Conservation (phyloP, 768 basidiomycete species). For the Tylopilus vinaceipallidus region DNA sequence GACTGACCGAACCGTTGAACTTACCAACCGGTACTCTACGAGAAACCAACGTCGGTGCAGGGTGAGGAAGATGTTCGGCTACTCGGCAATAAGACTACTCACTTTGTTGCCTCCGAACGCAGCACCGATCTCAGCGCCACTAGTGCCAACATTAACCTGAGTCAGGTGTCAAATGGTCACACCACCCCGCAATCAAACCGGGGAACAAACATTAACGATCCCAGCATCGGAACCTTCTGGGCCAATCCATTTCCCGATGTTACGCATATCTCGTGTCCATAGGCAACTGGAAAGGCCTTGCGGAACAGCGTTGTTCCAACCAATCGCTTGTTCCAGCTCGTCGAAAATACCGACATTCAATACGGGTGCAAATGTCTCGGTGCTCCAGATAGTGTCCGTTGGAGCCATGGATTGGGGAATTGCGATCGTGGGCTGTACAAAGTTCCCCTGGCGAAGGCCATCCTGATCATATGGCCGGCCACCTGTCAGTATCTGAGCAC, state of each 20-base stretch:
- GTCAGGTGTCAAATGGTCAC: constrained; percentile 3
- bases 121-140: constrained; percentile 75
- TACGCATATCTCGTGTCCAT: constrained; percentile 84
- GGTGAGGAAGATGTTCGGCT: constrained; percentile 14
- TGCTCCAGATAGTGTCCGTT: constrained; percentile 63
- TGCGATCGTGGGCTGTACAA: constrained; percentile 85
- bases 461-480: constrained; percentile 53
- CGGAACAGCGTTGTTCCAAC: constrained; percentile 87
- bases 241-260: constrained; percentile 90
- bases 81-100: constrained; percentile 14
- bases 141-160: constrained; percentile 66
- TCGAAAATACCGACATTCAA: constrained; percentile 86
- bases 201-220: constrained; percentile 76
- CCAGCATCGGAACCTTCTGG: constrained; percentile 87
- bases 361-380: constrained; percentile 88
- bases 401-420: constrained; percentile 58
- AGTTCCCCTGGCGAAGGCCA: constrained; percentile 70
- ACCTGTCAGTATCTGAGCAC: constrained; percentile 78
- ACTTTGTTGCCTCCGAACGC: constrained; percentile 96
- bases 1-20: constrained; percentile 23
- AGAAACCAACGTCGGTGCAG: constrained; percentile 12
- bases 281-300: constrained; percentile 90
- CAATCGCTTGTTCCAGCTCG: constrained; percentile 80
- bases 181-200: neutral
- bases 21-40: constrained; percentile 80